phyloP scores from a whole-genome alignment of 2,329 filamentous ascomycete genomes.

The Botrytis galanthina region DNA sequence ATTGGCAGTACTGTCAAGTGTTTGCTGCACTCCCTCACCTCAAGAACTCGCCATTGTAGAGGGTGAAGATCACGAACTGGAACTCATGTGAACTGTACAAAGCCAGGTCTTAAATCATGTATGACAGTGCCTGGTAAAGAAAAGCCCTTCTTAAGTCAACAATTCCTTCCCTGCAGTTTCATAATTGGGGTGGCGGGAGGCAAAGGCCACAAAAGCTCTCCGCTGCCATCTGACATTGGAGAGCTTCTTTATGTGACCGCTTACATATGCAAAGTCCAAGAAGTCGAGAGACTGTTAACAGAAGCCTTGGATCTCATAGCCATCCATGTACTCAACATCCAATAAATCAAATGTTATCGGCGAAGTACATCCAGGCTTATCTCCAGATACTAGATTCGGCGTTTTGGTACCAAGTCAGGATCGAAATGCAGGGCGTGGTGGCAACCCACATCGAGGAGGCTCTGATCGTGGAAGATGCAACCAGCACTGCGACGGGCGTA shows the following conservation, averaged over 20 bases:
- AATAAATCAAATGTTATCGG: not conserved
- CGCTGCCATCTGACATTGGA: not conserved
- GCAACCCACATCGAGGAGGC: not conserved
- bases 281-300: not conserved
- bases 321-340: not conserved
- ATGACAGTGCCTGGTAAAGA: not conserved
- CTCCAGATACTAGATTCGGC: slow-evolving; percentile 5
- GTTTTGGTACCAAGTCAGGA: not conserved
- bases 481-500: not conserved
- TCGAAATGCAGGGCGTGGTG: not conserved
- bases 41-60: not conserved
- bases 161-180: slow-evolving; percentile 21
- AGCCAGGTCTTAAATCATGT: slow-evolving; percentile 13
- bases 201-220: not conserved
- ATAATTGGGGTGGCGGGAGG: slow-evolving; percentile 18
- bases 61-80: not conserved
- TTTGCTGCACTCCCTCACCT: not conserved
- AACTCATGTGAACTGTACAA: not conserved
- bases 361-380: not conserved
- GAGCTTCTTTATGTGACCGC: not conserved
- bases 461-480: not conserved
- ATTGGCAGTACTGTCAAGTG: not conserved
- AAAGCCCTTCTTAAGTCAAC: slow-evolving; percentile 39
- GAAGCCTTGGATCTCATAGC: not conserved
- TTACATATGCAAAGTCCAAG: not conserved